Conservation (phyloP, 176 grass and related monocot species). For the Saccharum officinarum region DNA sequence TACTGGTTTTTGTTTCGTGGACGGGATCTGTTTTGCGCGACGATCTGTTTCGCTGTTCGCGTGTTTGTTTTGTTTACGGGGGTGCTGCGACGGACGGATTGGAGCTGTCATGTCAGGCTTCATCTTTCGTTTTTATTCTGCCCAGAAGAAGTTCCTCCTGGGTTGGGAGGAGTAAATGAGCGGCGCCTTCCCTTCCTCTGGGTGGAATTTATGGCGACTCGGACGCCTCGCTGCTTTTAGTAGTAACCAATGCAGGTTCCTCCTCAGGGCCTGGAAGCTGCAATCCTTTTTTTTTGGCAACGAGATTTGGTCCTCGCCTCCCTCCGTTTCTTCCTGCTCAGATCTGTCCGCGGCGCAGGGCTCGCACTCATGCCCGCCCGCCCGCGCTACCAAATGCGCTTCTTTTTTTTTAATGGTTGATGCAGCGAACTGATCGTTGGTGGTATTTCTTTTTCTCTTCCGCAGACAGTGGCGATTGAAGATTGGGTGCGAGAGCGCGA, state of each 20-base stretch:
- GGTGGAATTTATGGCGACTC: conserved; percentile 42
- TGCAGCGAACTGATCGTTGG: conserved; percentile 1
- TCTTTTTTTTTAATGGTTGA: neutral
- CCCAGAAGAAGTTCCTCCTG: conserved; percentile 9
- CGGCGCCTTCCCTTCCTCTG: conserved; percentile 27
- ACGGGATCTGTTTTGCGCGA: conserved; percentile 30
- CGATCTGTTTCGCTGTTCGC: conserved; percentile 20
- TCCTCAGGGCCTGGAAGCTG: conserved; percentile 40
- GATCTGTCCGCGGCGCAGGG: conserved; percentile 41
- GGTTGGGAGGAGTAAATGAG: conserved; percentile 48
- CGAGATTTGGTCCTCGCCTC: conserved; percentile 30
- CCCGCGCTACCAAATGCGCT: conserved; percentile 16
- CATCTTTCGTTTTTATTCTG: neutral
- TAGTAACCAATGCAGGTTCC: conserved; percentile 54
- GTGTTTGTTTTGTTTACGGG: neutral
- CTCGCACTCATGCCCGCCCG: neutral
- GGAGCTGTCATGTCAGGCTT: conserved; percentile 31
- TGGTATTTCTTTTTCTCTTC: neutral
- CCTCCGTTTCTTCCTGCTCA: conserved; percentile 31
- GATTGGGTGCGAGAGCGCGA: conserved; percentile 22
- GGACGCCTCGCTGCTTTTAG: conserved; percentile 21
- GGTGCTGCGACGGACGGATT: neutral
- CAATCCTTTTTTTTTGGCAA: conserved; percentile 18
- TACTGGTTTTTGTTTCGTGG: conserved; percentile 19
- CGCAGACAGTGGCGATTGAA: conserved; percentile 15